Percentiles rank a stretch among this genome's conserved stretches.
Conservation (phyloP, 106 monocot genomes). For the Iris macrosiphon region DNA sequence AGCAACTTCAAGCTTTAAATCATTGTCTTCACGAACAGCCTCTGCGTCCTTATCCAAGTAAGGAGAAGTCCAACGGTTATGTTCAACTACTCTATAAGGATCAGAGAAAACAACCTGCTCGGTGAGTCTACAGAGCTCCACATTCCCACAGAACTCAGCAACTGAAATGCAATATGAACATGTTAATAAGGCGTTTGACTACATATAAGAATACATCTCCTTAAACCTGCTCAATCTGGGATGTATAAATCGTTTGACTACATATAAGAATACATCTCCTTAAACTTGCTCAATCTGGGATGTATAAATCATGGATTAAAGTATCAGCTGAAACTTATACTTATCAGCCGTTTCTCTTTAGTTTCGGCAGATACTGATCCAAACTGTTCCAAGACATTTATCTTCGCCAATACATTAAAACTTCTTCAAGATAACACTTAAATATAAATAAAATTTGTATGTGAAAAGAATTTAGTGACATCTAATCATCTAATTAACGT, state of each 20-base stretch:
- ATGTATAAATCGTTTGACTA: background rate
- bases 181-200: background rate
- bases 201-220: background rate
- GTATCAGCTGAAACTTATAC: no score
- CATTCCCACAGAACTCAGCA: slow-evolving; percentile 91
- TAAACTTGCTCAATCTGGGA: background rate
- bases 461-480: no score
- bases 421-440: no score
- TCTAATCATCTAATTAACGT: no score
- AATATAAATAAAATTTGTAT: no score
- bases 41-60: slow-evolving; percentile 83
- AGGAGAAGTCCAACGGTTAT: slow-evolving; percentile 86
- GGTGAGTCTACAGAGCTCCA: slow-evolving; percentile 87
- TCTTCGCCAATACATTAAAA: no score
- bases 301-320: background rate
- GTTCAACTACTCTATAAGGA: slow-evolving; percentile 53
- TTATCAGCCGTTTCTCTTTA: no score
- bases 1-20: slow-evolving; percentile 77
- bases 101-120: slow-evolving; percentile 97
- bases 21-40: slow-evolving; percentile 57
- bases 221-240: background rate
- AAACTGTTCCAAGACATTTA: no score
- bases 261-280: background rate
- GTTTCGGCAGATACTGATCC: no score
- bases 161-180: slow-evolving; percentile 35